Evolutionary conservation across 148 eudicot genomes (phyloP).

Genomic region (Rhododendron molle): DNA sequence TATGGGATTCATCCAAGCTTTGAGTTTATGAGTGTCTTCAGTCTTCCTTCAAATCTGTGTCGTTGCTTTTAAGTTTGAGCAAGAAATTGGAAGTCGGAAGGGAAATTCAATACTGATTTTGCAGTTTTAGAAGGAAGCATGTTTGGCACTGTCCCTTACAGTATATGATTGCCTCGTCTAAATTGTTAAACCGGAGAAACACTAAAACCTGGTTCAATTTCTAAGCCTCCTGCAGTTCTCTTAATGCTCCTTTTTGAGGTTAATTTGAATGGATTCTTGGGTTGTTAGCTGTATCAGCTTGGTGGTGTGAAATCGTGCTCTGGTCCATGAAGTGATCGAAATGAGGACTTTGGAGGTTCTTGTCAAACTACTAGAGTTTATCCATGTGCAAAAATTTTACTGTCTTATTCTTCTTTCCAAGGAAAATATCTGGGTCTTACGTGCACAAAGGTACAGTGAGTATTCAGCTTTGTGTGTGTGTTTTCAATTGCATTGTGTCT

Average conservation of each 20-base stretch:
- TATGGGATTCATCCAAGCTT: constrained; percentile 21
- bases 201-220: background rate
- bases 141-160: background rate
- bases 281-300: background rate
- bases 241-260: constrained; percentile 1
- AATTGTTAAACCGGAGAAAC: background rate
- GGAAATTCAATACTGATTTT: background rate
- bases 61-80: background rate
- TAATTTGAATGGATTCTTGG: background rate
- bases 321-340: background rate
- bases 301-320: background rate
- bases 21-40: background rate
- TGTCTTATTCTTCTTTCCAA: background rate
- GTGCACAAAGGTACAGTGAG: background rate
- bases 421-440: background rate
- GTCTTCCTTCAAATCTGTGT: background rate
- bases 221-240: background rate
- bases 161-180: background rate
- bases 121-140: background rate
- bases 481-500: background rate
- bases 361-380: background rate
- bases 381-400: background rate
- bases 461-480: background rate
- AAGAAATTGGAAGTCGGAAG: background rate
- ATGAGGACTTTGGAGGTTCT: background rate